Conservation (phyloP, 2,329 filamentous ascomycete species). For the Monilinia fructigena region DNA sequence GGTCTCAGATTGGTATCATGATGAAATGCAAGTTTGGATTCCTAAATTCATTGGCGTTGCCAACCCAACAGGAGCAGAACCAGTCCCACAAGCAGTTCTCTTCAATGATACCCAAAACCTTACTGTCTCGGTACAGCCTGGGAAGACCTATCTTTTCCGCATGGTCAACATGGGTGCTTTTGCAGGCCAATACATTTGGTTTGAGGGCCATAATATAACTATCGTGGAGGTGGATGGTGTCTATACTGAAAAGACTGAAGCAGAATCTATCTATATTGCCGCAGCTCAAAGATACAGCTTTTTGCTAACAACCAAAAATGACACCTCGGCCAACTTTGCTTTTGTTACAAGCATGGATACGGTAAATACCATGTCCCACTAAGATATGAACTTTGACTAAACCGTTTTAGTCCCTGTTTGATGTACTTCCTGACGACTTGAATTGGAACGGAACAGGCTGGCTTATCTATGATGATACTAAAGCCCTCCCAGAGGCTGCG, state of each 20-base stretch:
- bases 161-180: conserved; percentile 74
- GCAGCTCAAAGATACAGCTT: conserved; percentile 67
- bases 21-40: conserved; percentile 50
- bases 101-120: conserved; percentile 69
- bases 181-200: conserved; percentile 64
- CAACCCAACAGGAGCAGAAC: conserved; percentile 54
- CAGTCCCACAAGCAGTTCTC: conserved; percentile 65
- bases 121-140: conserved; percentile 58
- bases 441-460: conserved; percentile 69
- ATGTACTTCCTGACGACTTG: conserved; percentile 58
- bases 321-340: conserved; percentile 62
- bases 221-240: conserved; percentile 74
- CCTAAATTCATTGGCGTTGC: conserved; percentile 47
- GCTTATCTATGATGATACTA: conserved; percentile 55
- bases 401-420: conserved; percentile 59
- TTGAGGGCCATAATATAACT: conserved; percentile 64
- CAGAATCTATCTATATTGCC: conserved; percentile 63
- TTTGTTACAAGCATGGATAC: conserved; percentile 69
- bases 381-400: conserved; percentile 26
- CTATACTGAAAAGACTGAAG: conserved; percentile 58
- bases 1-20: conserved; percentile 61
- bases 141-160: conserved; percentile 71
- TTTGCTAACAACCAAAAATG: conserved; percentile 61
- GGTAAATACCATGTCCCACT: conserved; percentile 27
- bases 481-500: conserved; percentile 51